These are phyloP conservation scores for Nelumbo lutea DNA, from an alignment of 164 flowering plant genomes.

Conservation along the genomic window DNA sequence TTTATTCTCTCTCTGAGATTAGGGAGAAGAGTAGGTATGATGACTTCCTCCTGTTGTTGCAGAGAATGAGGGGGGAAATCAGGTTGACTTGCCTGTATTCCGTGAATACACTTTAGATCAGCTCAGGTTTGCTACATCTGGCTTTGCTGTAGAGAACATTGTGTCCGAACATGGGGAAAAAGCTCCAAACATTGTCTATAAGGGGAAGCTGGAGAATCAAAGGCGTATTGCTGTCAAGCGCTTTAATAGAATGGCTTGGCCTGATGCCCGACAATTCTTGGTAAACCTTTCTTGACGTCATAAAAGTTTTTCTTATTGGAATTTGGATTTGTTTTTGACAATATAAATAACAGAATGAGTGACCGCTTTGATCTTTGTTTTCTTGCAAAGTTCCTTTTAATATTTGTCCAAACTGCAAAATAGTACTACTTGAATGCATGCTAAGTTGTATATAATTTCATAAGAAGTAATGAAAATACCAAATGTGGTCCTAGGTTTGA, in stretches of 20 bases:
- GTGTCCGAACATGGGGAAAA: conserved; percentile 61
- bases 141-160: conserved; percentile 38
- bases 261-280: conserved; percentile 82
- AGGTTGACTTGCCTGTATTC: conserved; percentile 24
- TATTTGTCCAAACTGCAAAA: neutral
- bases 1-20: neutral
- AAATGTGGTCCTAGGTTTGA: too few species aligned
- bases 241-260: conserved; percentile 87
- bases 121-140: conserved; percentile 35
- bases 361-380: too few species aligned
- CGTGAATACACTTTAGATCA: conserved; percentile 34
- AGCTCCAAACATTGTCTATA: conserved; percentile 50
- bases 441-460: neutral
- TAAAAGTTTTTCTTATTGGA: neutral
- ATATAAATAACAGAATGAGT: neutral
- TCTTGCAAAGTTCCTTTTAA: neutral
- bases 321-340: neutral
- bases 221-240: conserved; percentile 78
- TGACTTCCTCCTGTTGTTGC: neutral
- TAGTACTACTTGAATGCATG: neutral
- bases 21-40: neutral
- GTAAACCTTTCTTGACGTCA: conserved; percentile 22
- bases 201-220: conserved; percentile 55
- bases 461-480: too few species aligned
- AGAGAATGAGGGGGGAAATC: neutral